phyloP scores from a whole-genome alignment of 75 land plant genomes.

The Pinus albicaulis region DNA sequence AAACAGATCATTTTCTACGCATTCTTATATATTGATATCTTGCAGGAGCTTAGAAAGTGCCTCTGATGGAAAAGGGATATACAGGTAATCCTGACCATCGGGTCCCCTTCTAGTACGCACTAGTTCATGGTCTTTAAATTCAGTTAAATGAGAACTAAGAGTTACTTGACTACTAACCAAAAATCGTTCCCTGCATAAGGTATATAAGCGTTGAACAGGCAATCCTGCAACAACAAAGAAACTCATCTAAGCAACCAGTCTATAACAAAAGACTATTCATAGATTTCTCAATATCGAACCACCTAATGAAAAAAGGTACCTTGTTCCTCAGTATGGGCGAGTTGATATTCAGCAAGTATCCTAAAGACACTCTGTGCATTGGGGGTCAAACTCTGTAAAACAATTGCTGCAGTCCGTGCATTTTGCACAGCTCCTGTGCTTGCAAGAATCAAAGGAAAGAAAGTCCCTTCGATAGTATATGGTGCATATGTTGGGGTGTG shows the following conservation, averaged over 20 bases:
- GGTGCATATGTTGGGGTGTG: conserved; percentile 96
- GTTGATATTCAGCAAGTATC: conserved; percentile 83
- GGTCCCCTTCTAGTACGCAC: conserved; percentile 74
- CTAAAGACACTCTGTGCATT: conserved; percentile 97
- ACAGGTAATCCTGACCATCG: conserved; percentile 95
- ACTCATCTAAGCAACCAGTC: not conserved
- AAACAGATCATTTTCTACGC: not conserved
- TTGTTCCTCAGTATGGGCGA: conserved; percentile 87
- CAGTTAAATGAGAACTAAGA: conserved; percentile 91
- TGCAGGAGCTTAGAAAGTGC: conserved; percentile 73
- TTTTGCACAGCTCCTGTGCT: conserved; percentile 55
- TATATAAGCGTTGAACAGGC: conserved; percentile 66
- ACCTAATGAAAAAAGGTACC: conserved; percentile 30
- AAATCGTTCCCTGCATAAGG: conserved; percentile 81
- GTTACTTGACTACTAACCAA: conserved; percentile 94
- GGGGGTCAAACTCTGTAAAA: conserved; percentile 94
- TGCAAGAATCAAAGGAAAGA: conserved; percentile 78
- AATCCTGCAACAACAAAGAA: conserved; percentile 54
- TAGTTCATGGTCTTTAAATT: conserved; percentile 96
- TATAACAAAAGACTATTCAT: conserved; percentile 4
- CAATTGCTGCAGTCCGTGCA: conserved; percentile 83
- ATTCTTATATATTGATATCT: conserved; percentile 31
- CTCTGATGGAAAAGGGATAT: conserved; percentile 82
- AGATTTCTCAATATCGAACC: not conserved
- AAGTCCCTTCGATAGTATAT: conserved; percentile 80